Evolutionary conservation across 768 basidiomycete genomes (phyloP).

Genomic region (Lactarius akahatsu): DNA sequence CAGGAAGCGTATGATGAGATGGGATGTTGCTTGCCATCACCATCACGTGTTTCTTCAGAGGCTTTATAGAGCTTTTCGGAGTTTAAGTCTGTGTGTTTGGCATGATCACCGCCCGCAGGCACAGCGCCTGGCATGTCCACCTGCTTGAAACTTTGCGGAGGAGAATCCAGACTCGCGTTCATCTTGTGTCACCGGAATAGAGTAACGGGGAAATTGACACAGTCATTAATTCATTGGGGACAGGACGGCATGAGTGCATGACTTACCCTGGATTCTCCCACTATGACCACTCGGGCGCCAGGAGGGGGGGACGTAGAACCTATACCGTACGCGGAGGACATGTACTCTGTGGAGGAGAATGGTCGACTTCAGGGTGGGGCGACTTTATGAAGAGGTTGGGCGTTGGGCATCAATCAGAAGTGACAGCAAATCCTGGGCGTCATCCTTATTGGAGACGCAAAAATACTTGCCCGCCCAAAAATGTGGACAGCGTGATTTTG

Average conservation of each 20-base stretch:
- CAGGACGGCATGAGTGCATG: neutral
- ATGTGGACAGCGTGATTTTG: no score
- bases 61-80: neutral
- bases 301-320: constrained; percentile 1
- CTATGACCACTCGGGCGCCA: neutral
- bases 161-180: neutral
- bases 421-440: no score
- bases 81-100: neutral
- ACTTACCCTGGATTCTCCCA: neutral
- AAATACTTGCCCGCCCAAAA: no score
- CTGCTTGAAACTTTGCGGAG: neutral
- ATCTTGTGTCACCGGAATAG: neutral
- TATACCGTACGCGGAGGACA: neutral
- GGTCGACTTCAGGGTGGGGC: neutral
- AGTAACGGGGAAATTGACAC: neutral
- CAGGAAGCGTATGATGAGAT: neutral
- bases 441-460: no score
- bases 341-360: neutral
- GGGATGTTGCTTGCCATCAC: neutral
- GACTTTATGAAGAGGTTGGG: neutral
- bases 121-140: neutral
- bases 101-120: neutral
- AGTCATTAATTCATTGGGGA: neutral
- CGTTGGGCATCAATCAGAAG: no score
- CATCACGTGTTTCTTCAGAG: neutral